phyloP scores from a whole-genome alignment of 345 rosid species.

The Bruguiera parviflora region DNA sequence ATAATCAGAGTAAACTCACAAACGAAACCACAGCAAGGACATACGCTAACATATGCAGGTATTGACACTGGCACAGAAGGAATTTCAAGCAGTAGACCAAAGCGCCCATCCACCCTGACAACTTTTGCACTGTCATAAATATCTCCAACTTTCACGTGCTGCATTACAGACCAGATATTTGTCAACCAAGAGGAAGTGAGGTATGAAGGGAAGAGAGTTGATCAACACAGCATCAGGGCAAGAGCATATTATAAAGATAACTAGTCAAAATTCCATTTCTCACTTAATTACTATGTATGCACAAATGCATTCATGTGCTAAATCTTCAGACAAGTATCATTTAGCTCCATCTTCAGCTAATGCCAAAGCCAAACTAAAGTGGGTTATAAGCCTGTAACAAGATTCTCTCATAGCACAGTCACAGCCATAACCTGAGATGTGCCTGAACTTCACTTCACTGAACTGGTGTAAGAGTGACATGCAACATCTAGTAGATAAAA shows the following conservation, averaged over 20 bases:
- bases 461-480: not conserved
- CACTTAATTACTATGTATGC: not conserved
- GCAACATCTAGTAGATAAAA: conserved; percentile 1
- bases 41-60: conserved; percentile 81
- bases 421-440: not conserved
- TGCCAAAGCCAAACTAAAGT: not conserved
- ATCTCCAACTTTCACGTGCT: conserved; percentile 69
- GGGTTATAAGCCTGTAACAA: not conserved
- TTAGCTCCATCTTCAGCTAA: not conserved
- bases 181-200: not conserved
- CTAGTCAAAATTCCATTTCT: no score
- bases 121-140: conserved; percentile 82
- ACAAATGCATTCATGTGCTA: not conserved
- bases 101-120: conserved; percentile 73
- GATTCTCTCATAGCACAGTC: not conserved
- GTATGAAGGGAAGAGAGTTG: no score
- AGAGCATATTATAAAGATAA: no score
- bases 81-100: conserved; percentile 85
- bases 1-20: conserved; percentile 7
- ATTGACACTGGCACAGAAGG: conserved; percentile 60
- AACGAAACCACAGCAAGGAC: conserved; percentile 24
- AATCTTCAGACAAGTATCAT: not conserved
- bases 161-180: conserved; percentile 31
- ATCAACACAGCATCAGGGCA: no score
- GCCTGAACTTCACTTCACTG: not conserved